Evolutionary conservation across 108 stramenopile species (phyloP).

Genomic region (Nitzschia palea): DNA sequence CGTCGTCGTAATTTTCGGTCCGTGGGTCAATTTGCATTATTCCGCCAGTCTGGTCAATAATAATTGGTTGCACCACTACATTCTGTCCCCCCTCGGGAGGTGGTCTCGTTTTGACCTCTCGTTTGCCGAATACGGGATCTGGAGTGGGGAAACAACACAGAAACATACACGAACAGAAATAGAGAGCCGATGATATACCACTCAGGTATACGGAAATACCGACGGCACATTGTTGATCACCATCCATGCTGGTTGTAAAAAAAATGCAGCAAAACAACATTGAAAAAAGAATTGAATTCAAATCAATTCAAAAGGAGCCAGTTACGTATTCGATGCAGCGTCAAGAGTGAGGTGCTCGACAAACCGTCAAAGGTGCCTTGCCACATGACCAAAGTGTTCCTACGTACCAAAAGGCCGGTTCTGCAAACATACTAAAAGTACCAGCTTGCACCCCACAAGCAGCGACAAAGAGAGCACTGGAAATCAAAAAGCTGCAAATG

Average conservation of each 20-base stretch:
- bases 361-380: too few species aligned
- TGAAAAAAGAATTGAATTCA: too few species aligned
- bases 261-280: too few species aligned
- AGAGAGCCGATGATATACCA: conserved; percentile 6
- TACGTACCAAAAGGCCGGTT: conserved; percentile 30
- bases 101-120: neutral
- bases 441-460: conserved; percentile 25
- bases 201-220: conserved; percentile 24
- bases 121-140: conserved; percentile 4
- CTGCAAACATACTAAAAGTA: conserved; percentile 25
- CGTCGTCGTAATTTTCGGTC: conserved; percentile 4
- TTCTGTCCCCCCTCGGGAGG: neutral
- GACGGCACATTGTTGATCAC: conserved; percentile 12
- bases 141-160: conserved; percentile 36
- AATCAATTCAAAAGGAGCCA: neutral
- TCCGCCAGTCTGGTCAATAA: neutral
- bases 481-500: conserved; percentile 17
- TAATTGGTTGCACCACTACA: neutral
- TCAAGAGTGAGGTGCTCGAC: too few species aligned
- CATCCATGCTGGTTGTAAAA: conserved; percentile 1
- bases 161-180: conserved; percentile 14
- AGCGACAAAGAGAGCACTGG: conserved; percentile 15
- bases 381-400: too few species aligned
- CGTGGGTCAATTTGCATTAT: neutral
- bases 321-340: too few species aligned